Base-by-base conservation (phyloP, 306 rosid genomes). In the Quercus aquifolioides region DNA sequence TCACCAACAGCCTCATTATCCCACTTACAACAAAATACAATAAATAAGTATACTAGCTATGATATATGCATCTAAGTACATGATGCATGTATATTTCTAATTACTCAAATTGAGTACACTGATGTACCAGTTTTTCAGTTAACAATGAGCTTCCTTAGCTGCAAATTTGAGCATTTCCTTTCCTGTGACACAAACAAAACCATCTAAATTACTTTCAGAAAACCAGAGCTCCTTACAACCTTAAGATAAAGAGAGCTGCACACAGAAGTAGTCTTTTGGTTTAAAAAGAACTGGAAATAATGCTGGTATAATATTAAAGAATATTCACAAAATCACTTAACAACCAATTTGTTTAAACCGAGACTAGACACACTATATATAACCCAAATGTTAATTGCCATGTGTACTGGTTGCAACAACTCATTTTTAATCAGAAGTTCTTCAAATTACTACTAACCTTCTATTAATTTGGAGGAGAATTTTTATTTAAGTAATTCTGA, bases 131-230 rank as follows among this genome's bases (percentile, higher is more conserved):
- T 49, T 70, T 51, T 72, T 77, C 78, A 84, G 78, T 89, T 86
- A 76, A 88, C 79, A 51, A 75, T 71, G 77, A 76, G 88, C 80
- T 81, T 84, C 76, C 85, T 78, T 54, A 71, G 78, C 70, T 59
- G 82, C 2, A 89, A 80, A 35, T 83, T 49, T 76, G 52, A 80
- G 55, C 74, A 65, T 79, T 59, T 73, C 84, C 67, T 76, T 82
- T 55, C 82, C 91, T 86, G 91, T 17, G 15, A 60, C 85, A 78
- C 54, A 17, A 79, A 84, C 55, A 81, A 58, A 73, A 62, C 4
- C 41, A 49, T 69, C 31, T 30, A 41, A 4, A 26, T 13, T 4
- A 64, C 2, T 28, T 31, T 64, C 3, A 51, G 17, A 71, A 71
- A 21, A 71, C 51, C 75, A 71, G 51, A 71, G 55, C 10, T 21